Percentiles rank a stretch among this genome's conserved stretches.
phyloP scores from a whole-genome alignment of 192 early-diverging fungal genomes.

The Ramicandelaber brevisporus region DNA sequence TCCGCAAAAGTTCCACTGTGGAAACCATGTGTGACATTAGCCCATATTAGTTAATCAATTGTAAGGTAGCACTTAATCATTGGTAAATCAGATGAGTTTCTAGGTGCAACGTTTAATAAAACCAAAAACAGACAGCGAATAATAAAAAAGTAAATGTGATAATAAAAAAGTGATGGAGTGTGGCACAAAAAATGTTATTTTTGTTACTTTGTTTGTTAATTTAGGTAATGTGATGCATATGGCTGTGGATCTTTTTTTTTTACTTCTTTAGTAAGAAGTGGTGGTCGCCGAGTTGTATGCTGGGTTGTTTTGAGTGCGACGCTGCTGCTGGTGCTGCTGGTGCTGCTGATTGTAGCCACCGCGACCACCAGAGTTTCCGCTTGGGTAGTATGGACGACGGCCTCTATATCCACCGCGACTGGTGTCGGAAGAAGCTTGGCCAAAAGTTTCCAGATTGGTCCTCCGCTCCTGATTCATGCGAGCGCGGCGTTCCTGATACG shows the following conservation, averaged over 20 bases:
- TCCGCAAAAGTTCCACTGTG: too few species aligned
- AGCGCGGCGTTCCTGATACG: slow-evolving; percentile 36
- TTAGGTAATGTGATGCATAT: too few species aligned
- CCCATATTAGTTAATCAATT: too few species aligned
- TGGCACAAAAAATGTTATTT: neutral
- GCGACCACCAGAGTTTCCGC: neutral
- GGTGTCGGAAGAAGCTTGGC: slow-evolving; percentile 46
- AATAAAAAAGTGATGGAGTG: neutral
- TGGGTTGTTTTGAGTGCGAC: neutral
- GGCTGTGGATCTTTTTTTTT: too few species aligned
- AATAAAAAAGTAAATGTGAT: neutral
- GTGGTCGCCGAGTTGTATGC: too few species aligned
- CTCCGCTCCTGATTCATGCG: slow-evolving; percentile 65
- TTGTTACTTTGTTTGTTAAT: neutral
- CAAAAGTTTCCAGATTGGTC: slow-evolving; percentile 94
- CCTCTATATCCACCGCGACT: slow-evolving; percentile 17
- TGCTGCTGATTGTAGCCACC: slow-evolving; percentile 1
- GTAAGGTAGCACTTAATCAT: too few species aligned
- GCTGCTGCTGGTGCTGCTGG: neutral
- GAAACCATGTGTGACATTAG: too few species aligned
- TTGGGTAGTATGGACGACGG: slow-evolving; percentile 7
- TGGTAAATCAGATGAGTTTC: too few species aligned
- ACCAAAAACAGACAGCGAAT: neutral
- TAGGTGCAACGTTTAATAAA: too few species aligned
- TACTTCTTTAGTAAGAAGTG: too few species aligned